Conservation (phyloP, 768 basidiomycete genomes). For the Polyporus arcularius region DNA sequence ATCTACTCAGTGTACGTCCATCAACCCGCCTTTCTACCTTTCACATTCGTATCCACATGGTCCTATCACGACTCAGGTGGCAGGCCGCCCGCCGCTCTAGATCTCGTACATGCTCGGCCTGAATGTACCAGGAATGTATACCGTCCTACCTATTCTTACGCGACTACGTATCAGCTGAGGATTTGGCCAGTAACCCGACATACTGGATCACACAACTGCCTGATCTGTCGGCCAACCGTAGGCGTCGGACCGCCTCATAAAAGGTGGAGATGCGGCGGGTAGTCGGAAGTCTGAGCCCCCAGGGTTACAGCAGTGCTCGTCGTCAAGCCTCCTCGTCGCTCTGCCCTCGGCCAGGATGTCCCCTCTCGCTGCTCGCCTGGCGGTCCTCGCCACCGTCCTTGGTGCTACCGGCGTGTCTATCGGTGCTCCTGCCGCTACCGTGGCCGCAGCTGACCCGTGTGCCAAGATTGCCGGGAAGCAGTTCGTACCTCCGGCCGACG, state of each 20-base stretch:
- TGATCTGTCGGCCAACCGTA: no score
- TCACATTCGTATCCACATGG: neutral
- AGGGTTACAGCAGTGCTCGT: neutral
- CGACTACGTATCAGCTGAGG: neutral
- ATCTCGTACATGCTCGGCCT: neutral
- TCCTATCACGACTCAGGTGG: neutral
- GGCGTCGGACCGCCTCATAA: no score
- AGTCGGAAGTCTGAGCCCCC: neutral
- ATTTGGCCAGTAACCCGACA: no score
- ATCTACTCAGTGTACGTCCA: neutral
- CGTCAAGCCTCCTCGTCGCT: neutral
- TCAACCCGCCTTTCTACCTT: neutral
- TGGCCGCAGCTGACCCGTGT: slow-evolving; percentile 34
- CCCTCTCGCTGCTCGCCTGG: neutral
- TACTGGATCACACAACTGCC: no score
- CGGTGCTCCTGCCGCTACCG: slow-evolving; percentile 18
- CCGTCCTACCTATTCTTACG: neutral
- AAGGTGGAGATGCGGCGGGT: neutral
- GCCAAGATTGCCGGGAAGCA: slow-evolving; percentile 35
- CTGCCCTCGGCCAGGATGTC: neutral
- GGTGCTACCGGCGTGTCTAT: neutral
- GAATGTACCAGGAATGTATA: neutral
- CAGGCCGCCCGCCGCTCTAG: neutral
- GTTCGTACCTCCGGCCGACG: slow-evolving; percentile 54
- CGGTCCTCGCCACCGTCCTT: slow-evolving; percentile 5